Base-by-base conservation (phyloP, 495 filamentous ascomycete genomes). In the Xylaria curta region DNA sequence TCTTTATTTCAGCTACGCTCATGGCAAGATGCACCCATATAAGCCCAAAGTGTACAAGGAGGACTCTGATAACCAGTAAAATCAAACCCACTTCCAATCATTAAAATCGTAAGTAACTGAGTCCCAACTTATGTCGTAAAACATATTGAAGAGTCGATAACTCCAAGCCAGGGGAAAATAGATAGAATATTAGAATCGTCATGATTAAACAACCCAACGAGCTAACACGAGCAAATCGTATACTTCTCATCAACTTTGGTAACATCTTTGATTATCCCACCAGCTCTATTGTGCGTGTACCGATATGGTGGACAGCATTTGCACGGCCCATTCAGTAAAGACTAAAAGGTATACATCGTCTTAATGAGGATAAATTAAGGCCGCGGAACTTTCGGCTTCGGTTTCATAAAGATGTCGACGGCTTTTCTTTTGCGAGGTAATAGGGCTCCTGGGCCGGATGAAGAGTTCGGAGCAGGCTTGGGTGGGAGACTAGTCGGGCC, bases 401-500 rank as follows among this genome's bases (percentile, higher is more conserved):
- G 77, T 31, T 69, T 69, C 79, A 82, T 81, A 51, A 83, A 83
- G 10, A 81, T 54, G 71, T 78, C 76, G 12, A 76, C 76, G 4
- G 74, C 59, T 59, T 80, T 82, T 61, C 78, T 72, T 66, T 81
- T 81, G 56, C 69, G 73, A 10, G 71, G 65, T 24, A 58, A 44
- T 46, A 68, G 24, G 17, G 31, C 56, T 24, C 53, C 62, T 26
- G 44, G 69, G 36, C 53, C 71, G 17, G 38, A 61, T 42, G 38
- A 53, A 40, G 67, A 46, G 7, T 24, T 47, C n/a, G 60, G 19
- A 49, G 24, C 8, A 19, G 66, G 49, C 51, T 31, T 59, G 24
- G 19, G 26, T 59, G 49, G 59, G 9, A 60, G 58, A 26, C 59
- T 70, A 33, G 68, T 26, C 17, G 42, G 68, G 12, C 66, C 66